phyloP scores from a whole-genome alignment of 371 early-diverging fungal genomes.

The Mortierella sp. region DNA sequence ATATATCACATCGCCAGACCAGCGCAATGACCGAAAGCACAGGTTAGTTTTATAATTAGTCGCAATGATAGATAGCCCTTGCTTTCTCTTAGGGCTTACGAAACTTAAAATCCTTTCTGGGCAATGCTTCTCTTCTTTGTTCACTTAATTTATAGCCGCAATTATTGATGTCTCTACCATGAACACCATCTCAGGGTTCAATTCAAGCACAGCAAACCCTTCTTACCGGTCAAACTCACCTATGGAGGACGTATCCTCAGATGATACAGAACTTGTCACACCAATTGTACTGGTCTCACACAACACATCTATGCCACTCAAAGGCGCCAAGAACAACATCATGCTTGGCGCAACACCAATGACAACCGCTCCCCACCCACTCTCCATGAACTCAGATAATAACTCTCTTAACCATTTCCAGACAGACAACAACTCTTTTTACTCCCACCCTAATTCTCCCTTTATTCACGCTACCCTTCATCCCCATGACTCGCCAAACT shows the following conservation, averaged over 20 bases:
- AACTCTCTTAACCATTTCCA: slow-evolving; percentile 49
- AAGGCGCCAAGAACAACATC: slow-evolving; percentile 42
- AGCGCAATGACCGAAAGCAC: slow-evolving; percentile 31
- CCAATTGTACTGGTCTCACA: slow-evolving; percentile 23
- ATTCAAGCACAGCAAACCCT: slow-evolving; percentile 8
- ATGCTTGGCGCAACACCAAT: slow-evolving; percentile 36
- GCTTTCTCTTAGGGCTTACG: background rate
- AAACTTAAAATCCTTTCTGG: background rate
- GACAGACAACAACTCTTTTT: slow-evolving; percentile 20
- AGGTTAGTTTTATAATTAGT: slow-evolving; percentile 6
- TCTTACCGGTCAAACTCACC: slow-evolving; percentile 3
- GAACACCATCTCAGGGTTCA: slow-evolving; percentile 9
- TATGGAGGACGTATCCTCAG: slow-evolving; percentile 14
- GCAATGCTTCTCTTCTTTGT: background rate
- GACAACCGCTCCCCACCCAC: slow-evolving; percentile 19
- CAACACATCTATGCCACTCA: slow-evolving; percentile 21
- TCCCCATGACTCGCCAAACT: slow-evolving; percentile 14
- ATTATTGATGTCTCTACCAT: background rate
- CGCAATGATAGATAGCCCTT: background rate
- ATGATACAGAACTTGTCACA: slow-evolving; percentile 17
- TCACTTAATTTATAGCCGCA: slow-evolving; percentile 1
- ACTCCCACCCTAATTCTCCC: slow-evolving; percentile 22
- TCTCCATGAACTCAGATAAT: slow-evolving; percentile 27
- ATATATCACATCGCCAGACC: background rate
- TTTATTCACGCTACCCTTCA: slow-evolving; percentile 27